These are phyloP conservation scores for Endocalyx cinctus DNA, from an alignment of 2,329 filamentous ascomycete genomes.

Conservation along the genomic window DNA sequence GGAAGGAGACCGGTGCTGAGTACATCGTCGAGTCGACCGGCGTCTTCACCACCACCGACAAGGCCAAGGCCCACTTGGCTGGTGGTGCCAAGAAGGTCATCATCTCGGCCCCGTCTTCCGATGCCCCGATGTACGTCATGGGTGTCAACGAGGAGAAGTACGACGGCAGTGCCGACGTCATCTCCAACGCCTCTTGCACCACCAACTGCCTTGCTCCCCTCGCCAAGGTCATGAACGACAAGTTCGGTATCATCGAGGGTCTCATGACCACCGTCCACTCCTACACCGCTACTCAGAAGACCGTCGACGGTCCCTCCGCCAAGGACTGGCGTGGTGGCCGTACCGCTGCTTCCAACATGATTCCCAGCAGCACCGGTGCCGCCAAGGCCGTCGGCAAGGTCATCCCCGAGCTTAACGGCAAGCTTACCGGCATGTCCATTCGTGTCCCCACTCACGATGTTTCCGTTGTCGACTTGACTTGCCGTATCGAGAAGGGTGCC, in stretches of 20 bases:
- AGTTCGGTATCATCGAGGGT: conserved; percentile 95
- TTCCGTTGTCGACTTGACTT: conserved; percentile 96
- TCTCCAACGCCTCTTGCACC: conserved; percentile 99
- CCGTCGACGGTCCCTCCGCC: conserved; percentile 91
- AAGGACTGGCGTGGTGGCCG: conserved; percentile 99
- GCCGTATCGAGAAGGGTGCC: conserved; percentile 86
- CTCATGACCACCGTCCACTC: conserved; percentile 99
- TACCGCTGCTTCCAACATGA: conserved; percentile 99
- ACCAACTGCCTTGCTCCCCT: conserved; percentile 99
- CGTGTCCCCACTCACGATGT: conserved; percentile 98
- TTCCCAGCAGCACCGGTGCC: conserved; percentile 97
- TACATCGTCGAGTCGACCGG: conserved; percentile 98
- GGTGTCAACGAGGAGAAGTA: conserved; percentile 96
- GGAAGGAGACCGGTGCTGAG: conserved; percentile 78
- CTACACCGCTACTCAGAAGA: conserved; percentile 99
- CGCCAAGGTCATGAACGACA: conserved; percentile 99
- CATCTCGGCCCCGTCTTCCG: conserved; percentile 86
- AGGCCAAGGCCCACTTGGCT: conserved; percentile 90
- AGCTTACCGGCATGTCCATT: conserved; percentile 99
- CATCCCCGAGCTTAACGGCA: conserved; percentile 96
- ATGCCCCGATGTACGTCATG: conserved; percentile 99
- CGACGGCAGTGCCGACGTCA: conserved; percentile 84
- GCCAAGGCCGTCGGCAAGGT: conserved; percentile 99
- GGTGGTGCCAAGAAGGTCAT: conserved; percentile 98
- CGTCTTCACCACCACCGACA: conserved; percentile 98